Base-by-base conservation (phyloP, 441 rosid species). In the Omphalea diandra region DNA sequence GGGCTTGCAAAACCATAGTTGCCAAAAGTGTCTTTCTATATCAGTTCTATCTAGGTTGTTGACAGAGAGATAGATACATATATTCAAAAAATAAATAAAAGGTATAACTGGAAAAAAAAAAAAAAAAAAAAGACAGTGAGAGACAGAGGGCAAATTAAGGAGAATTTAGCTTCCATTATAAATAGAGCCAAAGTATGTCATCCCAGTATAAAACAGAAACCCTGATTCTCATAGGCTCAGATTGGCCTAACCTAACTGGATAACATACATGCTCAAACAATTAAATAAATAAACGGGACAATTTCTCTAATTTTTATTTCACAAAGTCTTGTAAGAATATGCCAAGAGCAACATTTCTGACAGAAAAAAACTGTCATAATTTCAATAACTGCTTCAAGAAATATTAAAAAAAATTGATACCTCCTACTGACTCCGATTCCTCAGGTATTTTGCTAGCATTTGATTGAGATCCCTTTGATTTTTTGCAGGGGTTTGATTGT, bases 1-100 rank as follows among this genome's bases (percentile, higher is more conserved):
- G 61, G 95, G 98, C 71, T 73, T 87, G 71, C 80, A 59, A 67
- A 94, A 94, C 70, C 84, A 90, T 56, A 86, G 73, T 70, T 94
- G 90, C 98, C 98, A 94, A 81, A 90, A 76, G 67, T 84, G 73
- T 20, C 61, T 76, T 47, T 71, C 78, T 71, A 56, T 14, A 33
- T 44, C 65, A 47, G 12, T 52, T 60, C 43, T 72, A 61, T 41
- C 75, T 68, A 50, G 41, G n/a, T n/a, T 26, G 40, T 24, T 38
- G 53, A 55, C 40, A 29, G 36, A 67, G 46, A 66, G 33, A 44
- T 59, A 33, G 62, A 68, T 36, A 73, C 3, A 65, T 33, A 60
- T 70, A 55, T n/a, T n/a, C n/a, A n/a, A 67, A 60, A 67, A 76
- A n/a, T 7, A 11, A 58, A 72, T 36, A 41, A 52, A 64, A 55